Evolutionary conservation across 2,329 filamentous ascomycete species (phyloP), one percentile per base, ranked within the genome.

Genomic region (Trichophyton mentagrophytes): DNA sequence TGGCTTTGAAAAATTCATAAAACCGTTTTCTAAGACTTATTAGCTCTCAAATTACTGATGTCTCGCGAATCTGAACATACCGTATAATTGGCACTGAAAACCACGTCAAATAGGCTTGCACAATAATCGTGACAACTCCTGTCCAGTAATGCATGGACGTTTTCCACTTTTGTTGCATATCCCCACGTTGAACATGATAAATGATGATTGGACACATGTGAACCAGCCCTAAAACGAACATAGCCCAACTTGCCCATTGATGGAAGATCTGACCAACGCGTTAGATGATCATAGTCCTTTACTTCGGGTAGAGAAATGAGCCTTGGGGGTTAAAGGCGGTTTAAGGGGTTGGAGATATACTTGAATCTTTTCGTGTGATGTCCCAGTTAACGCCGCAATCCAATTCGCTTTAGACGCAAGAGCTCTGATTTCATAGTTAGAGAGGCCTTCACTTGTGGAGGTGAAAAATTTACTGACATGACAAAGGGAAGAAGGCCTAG

Each of bases 1-100:
- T 78, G 2, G 74, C 74, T 65, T 85, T 85, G 78, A 85, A 85
- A 66, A 82, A 80, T 64, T 85, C 82, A 67, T 85, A 85, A 64
- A 72, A 79, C 0, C 77, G 74, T 59, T 79, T 78, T 3, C 81
- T 82, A 27, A 9, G 17, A 2, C 9, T 65, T 59, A 17, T 33
- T 56, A 56, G 33, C 6, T 17, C 20, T 56, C 27, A 9, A 33
- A 8, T 13, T 20, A 33, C 3, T 33, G 9, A 2, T 56, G 25
- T 6, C 9, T 22, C n/a, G 0, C 8, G 51, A 25, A 20, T 66
- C 42, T 22, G 59, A 27, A 22, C 13, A 57, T 64, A 69, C 68
- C 68, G 63, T 57, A 69, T 67, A 63, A 64, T 66, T 8, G 66
- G 65, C 7, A 69, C 58, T 1, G 68, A 70, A 64, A 68, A 66